Percentiles rank a stretch among this genome's conserved stretches.
Conservation (phyloP, 2,329 filamentous ascomycete genomes). For the Aspergillus sergii region DNA sequence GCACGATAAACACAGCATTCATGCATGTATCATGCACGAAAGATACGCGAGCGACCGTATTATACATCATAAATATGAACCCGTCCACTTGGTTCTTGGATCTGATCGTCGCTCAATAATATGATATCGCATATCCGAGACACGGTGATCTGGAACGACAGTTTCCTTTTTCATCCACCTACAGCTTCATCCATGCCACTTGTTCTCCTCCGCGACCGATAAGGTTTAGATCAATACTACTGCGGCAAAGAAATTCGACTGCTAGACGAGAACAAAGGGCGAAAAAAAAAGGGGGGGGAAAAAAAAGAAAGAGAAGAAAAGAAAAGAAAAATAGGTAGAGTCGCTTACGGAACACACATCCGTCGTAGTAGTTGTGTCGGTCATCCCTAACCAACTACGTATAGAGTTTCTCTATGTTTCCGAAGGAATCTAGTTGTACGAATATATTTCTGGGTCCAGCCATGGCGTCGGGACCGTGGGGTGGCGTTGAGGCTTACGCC, state of each 20-base stretch:
- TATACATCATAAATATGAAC: neutral
- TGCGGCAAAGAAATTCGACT: neutral
- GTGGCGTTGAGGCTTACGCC: conserved; percentile 8
- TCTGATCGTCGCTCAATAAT: conserved; percentile 12
- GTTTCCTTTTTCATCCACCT: neutral
- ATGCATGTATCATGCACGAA: neutral
- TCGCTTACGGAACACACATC: neutral
- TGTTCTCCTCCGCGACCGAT: conserved; percentile 7
- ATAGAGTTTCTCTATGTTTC: neutral
- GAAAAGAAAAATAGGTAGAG: neutral
- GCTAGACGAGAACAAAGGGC: neutral
- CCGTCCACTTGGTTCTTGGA: conserved; percentile 13
- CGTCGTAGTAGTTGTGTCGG: neutral
- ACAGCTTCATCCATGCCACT: neutral
- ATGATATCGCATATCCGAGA: conserved; percentile 7
- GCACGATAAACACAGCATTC: neutral
- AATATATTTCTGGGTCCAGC: neutral
- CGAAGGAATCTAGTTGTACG: neutral
- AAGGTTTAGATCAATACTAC: conserved; percentile 8
- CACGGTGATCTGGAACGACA: neutral
- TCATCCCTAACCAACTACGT: too few species aligned
- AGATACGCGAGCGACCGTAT: neutral
- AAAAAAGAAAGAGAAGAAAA: neutral
- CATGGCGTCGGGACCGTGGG: conserved; percentile 8
- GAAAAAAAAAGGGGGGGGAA: too few species aligned